Evolutionary conservation across 805 yeast genomes (phyloP), one percentile per base, ranked within the genome.

Genomic region (Tetrapisispora namnaoensis): DNA sequence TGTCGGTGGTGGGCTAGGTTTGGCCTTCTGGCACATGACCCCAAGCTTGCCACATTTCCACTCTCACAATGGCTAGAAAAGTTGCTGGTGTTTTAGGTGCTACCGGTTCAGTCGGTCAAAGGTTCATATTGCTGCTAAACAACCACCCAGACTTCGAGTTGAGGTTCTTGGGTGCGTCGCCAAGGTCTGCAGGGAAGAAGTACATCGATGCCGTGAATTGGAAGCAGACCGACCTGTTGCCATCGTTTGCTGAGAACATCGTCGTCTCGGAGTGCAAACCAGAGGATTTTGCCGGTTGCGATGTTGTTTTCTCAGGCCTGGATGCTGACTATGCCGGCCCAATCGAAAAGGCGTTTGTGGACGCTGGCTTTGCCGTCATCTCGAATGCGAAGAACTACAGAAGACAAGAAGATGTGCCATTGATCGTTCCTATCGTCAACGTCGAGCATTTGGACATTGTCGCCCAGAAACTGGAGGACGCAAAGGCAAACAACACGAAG

Each of bases 351-450:
- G 90, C 77, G 39, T 89, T 93, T 62, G 83, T 77, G 42, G 88
- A 82, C 49, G 79, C 80, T 38, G 97, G 98, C 7, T 69, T 86
- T 47, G 84, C 82, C 13, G 86, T 93, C 46, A 79, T 93, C 51
- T 91, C 98, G 49, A 93, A 93, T 66, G 99, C 99, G 46, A 91
- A 90, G 65, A 93, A 93, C 75, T 90, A 88, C 73, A 82, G 99
- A 74, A 81, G 95, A 67, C 88, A 75, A 40, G 75, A 80, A 2
- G 81, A 79, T 55, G 98, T 93, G 34, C 99, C 99, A 17, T 78
- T 93, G 59, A 78, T 93, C 44, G 99, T 93, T 32, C 99, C 99
- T 45, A 88, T 91, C 54, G 95, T 88, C 51, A 93, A 93, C 73
- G 81, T 95, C 6, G 95, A 87, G 55, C 99, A 93, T 69, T 73